Evolutionary conservation across 1,139 yeast species (phyloP).

Genomic region (Sugiyamaella sp.): DNA sequence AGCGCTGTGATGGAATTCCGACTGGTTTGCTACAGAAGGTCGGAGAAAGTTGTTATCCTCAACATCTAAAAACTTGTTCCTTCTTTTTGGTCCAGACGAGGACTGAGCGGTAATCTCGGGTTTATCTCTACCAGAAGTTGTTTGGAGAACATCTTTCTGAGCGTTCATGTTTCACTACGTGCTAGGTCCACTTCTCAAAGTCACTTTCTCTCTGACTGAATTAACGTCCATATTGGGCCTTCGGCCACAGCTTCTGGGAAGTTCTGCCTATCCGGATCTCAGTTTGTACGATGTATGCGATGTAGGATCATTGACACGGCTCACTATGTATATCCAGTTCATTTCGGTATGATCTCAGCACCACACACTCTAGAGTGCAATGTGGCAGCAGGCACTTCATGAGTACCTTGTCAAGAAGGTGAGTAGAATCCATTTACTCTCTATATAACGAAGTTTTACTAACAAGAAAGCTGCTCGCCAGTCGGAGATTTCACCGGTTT

Average conservation of each 20-base stretch:
- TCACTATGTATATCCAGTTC: too few relatives aligned
- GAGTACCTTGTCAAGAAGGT: constrained; percentile 35
- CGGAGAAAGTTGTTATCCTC: constrained; percentile 1
- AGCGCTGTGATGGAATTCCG: constrained; percentile 10
- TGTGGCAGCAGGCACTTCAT: constrained; percentile 37
- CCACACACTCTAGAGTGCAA: constrained; percentile 9
- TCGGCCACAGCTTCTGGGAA: too few relatives aligned
- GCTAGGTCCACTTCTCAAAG: too few relatives aligned
- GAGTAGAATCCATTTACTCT: constrained; percentile 17
- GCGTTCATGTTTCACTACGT: too few relatives aligned
- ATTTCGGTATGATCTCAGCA: too few relatives aligned
- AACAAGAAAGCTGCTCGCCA: constrained; percentile 51
- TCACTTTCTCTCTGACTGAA: too few relatives aligned
- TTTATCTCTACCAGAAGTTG: not conserved
- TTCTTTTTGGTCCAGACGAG: not conserved
- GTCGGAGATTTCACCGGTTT: constrained; percentile 67
- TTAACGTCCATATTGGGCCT: not conserved
- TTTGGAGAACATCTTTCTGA: too few relatives aligned
- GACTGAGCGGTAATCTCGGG: not conserved
- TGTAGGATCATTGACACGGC: too few relatives aligned
- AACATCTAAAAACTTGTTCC: constrained; percentile 15
- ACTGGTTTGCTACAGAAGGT: not conserved
- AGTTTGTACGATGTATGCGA: too few relatives aligned
- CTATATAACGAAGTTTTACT: not conserved
- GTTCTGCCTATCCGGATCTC: too few relatives aligned